Conservation (phyloP, 805 yeast species). For the Cyberlindnera subsufficiens region DNA sequence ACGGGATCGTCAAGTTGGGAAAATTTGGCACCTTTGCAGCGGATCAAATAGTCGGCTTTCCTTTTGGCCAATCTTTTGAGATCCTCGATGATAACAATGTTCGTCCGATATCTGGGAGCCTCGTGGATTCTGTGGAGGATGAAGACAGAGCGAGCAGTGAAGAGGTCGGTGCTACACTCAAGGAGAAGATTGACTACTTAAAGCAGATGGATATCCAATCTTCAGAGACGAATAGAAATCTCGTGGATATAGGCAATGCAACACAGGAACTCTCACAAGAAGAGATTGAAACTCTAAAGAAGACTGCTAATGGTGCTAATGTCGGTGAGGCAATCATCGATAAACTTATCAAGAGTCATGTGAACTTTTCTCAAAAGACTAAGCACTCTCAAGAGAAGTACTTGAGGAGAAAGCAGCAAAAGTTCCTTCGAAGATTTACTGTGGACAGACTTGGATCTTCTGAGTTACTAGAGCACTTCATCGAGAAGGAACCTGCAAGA, state of each 20-base stretch:
- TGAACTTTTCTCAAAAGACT: conserved; percentile 84
- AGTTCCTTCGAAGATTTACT: conserved; percentile 80
- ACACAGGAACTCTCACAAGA: conserved; percentile 68
- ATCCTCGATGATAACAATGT: conserved; percentile 53
- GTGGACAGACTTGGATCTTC: conserved; percentile 71
- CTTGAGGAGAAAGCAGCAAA: conserved; percentile 83
- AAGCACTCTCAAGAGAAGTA: conserved; percentile 88
- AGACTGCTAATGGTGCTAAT: conserved; percentile 51
- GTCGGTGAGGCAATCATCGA: conserved; percentile 76
- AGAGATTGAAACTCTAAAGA: conserved; percentile 83
- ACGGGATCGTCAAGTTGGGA: conserved; percentile 67
- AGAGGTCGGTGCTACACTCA: conserved; percentile 19
- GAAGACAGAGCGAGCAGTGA: conserved; percentile 19
- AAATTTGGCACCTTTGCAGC: conserved; percentile 86
- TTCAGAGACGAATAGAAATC: conserved; percentile 59
- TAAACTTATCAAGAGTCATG: conserved; percentile 77
- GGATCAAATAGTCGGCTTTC: conserved; percentile 69
- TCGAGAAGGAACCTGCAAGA: conserved; percentile 60
- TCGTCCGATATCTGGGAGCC: conserved; percentile 38
- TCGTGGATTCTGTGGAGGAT: conserved; percentile 24
- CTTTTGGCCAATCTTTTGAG: conserved; percentile 88
- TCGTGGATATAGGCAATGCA: conserved; percentile 60
- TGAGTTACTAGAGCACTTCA: conserved; percentile 63
- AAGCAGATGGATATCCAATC: conserved; percentile 30
- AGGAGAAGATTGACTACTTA: conserved; percentile 21